A percentile compares a stretch with the other conserved stretches of the same genome.
phyloP scores from a whole-genome alignment of 148 eudicot species.

The Talinum fruticosum region DNA sequence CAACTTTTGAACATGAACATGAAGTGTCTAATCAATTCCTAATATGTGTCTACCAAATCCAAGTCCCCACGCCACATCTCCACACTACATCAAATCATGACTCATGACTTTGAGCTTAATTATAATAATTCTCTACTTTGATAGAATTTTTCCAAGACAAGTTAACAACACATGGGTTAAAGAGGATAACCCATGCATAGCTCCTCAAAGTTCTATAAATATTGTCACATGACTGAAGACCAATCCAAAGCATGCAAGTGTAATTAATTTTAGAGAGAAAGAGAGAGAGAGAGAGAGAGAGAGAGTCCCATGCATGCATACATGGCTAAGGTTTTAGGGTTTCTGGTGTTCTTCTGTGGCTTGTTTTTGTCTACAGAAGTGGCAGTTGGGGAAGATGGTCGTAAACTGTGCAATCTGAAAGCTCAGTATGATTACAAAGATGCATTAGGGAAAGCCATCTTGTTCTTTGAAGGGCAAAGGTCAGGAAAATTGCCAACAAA shows the following conservation, averaged over 20 bases:
- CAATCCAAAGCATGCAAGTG: background rate
- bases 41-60: background rate
- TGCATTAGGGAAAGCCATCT: conserved; percentile 61
- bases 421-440: conserved; percentile 44
- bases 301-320: background rate
- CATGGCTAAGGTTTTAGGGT: conserved; percentile 14
- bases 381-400: conserved; percentile 13
- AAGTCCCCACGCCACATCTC: conserved; percentile 31
- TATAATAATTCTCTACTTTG: conserved; percentile 2
- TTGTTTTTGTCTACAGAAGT: background rate
- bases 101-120: conserved; percentile 3
- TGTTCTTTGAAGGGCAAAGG: conserved; percentile 93
- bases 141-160: background rate
- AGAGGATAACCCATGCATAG: background rate
- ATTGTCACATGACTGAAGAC: background rate
- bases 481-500: conserved; percentile 66
- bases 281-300: too few relatives aligned
- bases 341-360: background rate
- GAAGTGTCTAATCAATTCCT: background rate
- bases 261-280: background rate
- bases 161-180: background rate
- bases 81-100: conserved; percentile 21
- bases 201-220: conserved; percentile 14
- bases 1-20: background rate
- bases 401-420: background rate